These are phyloP conservation scores for Anisodus tanguticus DNA, from an alignment of 257 asterid genomes.

Conservation along the genomic window DNA sequence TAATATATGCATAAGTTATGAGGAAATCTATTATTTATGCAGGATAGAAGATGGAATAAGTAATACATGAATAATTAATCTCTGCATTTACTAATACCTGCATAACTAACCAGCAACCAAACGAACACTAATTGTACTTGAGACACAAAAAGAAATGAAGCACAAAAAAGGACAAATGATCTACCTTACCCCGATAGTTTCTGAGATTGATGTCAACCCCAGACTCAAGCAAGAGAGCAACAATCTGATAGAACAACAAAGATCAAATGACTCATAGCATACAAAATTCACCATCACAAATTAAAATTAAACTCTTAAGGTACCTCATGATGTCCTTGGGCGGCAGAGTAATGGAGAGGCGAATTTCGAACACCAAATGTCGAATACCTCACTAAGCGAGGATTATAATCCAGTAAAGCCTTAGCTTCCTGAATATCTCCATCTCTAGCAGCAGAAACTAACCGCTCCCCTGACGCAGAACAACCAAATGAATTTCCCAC, in stretches of 20 bases:
- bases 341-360: constrained; percentile 89
- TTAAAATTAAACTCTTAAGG: neutral
- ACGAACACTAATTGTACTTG: too few relatives aligned
- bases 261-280: constrained; percentile 30
- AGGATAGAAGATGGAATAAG: too few relatives aligned
- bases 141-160: too few relatives aligned
- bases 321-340: constrained; percentile 97
- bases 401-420: constrained; percentile 86
- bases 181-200: constrained; percentile 88
- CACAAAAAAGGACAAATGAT: neutral
- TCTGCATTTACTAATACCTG: too few relatives aligned
- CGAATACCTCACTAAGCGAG: constrained; percentile 80
- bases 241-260: constrained; percentile 57
- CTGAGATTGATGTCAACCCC: constrained; percentile 89
- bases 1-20: too few relatives aligned
- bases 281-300: constrained; percentile 6
- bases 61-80: too few relatives aligned
- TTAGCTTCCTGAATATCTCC: constrained; percentile 95
- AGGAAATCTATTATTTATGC: too few relatives aligned
- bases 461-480: constrained; percentile 88
- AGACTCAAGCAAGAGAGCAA: constrained; percentile 72
- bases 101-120: too few relatives aligned
- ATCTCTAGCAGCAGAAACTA: constrained; percentile 93
- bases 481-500: constrained; percentile 93
- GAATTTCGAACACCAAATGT: constrained; percentile 91